Percentiles rank a stretch among this genome's conserved stretches.
Evolutionary conservation across 2,329 filamentous ascomycete species (phyloP).

Genomic region (Ambrosiella xylebori): DNA sequence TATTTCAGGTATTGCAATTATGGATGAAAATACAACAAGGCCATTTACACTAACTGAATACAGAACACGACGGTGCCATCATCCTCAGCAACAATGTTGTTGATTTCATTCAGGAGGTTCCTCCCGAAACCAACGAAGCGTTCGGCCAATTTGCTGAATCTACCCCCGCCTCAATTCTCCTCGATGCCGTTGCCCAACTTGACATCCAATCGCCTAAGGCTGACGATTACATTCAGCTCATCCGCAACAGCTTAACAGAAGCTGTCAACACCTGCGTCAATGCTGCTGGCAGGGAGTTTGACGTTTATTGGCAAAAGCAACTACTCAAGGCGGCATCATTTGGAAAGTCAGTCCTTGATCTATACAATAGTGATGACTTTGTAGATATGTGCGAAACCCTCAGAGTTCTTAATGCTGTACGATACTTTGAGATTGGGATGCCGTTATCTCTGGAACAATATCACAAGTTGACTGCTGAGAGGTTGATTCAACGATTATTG

Average conservation of each 20-base stretch:
- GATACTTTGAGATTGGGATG: slow-evolving; percentile 79
- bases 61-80: slow-evolving; percentile 67
- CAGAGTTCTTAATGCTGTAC: slow-evolving; percentile 78
- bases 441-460: slow-evolving; percentile 91
- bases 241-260: slow-evolving; percentile 70
- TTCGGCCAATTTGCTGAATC: slow-evolving; percentile 80
- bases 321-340: slow-evolving; percentile 93
- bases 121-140: slow-evolving; percentile 69
- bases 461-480: slow-evolving; percentile 73
- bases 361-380: slow-evolving; percentile 97
- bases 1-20: slow-evolving; percentile 47
- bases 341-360: slow-evolving; percentile 88
- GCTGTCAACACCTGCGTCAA: slow-evolving; percentile 89
- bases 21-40: not conserved
- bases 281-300: slow-evolving; percentile 84
- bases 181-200: slow-evolving; percentile 81
- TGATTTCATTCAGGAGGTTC: slow-evolving; percentile 91
- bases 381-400: slow-evolving; percentile 95
- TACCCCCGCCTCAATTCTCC: slow-evolving; percentile 74
- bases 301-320: slow-evolving; percentile 82
- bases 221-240: slow-evolving; percentile 93
- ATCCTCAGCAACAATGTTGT: slow-evolving; percentile 87
- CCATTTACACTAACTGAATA: not conserved
- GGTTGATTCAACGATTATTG: slow-evolving; percentile 68
- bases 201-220: slow-evolving; percentile 92